Evolutionary conservation across 2,329 filamentous ascomycete genomes (phyloP).

Genomic region (Colletotrichum sp.): DNA sequence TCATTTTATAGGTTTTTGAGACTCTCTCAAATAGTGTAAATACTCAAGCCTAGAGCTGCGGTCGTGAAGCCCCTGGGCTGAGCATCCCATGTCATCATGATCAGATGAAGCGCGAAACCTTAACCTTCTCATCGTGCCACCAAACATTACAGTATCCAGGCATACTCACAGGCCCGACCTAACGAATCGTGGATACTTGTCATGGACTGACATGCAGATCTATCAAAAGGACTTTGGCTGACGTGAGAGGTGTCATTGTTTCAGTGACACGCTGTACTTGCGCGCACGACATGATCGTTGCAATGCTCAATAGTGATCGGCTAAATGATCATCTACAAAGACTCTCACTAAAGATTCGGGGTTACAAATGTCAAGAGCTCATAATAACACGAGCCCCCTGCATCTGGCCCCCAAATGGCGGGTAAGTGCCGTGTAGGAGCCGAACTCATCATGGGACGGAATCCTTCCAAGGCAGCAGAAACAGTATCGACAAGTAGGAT

Average conservation of each 20-base stretch:
- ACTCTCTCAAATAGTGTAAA: accelerated
- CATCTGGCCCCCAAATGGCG: neutral
- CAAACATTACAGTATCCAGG: too few relatives aligned
- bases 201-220: neutral
- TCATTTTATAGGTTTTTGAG: neutral
- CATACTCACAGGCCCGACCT: too few relatives aligned
- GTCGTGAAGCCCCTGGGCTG: neutral
- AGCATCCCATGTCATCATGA: neutral
- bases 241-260: neutral
- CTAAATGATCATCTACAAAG: neutral
- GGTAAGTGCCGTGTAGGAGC: neutral
- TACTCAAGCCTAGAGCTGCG: neutral
- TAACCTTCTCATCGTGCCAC: neutral
- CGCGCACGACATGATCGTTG: accelerated
- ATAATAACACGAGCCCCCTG: neutral
- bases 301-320: neutral
- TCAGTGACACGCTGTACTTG: neutral
- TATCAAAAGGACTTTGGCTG: neutral
- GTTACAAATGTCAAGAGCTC: neutral
- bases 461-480: neutral
- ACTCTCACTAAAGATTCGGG: neutral
- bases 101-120: neutral
- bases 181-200: neutral
- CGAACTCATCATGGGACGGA: neutral
- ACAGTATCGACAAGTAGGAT: neutral